Evolutionary conservation across 1,284 basidiomycete genomes (phyloP), one percentile per base, ranked within the genome.

Genomic region (Apiotrichum montevideense): DNA sequence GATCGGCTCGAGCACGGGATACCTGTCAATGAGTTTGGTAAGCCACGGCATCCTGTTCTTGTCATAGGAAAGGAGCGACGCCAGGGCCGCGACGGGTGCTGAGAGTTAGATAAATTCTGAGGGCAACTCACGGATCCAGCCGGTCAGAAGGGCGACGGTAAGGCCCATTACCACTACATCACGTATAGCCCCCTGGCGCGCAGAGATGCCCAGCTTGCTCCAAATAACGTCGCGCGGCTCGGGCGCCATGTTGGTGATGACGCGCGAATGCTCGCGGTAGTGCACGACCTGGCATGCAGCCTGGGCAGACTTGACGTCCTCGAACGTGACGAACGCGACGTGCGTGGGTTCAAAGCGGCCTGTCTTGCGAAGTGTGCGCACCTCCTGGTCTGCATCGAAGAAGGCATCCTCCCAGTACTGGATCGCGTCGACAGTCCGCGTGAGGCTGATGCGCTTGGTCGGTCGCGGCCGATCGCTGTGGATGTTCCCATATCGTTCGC

Each of bases 141-240:
- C 87, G 67, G 90, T 84, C 63, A 94, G 80, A 14, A 94, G 79
- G 1, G 90, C 57, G 0, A 75, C 79, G 77, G 91, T 87, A 15
- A 84, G 78, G 4, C 72, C 81, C 34, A 90, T 78, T 3, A 93
- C 86, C 8, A 93, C 70, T 32, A 85, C 59, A 53, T 88, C 83
- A 21, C 91, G 83, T 5, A 85, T 80, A 46, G 84, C 80, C 10
- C 84, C 77, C 37, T 82, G 78, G 37, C 80, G 71, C 4, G 80
- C 76, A 0, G 86, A 82, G 56, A 87, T 83, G 1, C 84, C 80
- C 76, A 98, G 87, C 67, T 91, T 94, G 44, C 84, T 81, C 96
- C 95, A 98, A 15, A 97, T 85, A 57, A 98, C 89, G 72, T 98
- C 95, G 46, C 95, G 83, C 8, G 95, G 95, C 72, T 98, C 95